Conservation (phyloP, 2,329 filamentous ascomycete species). For the Hymenoscyphus fructigenus region DNA sequence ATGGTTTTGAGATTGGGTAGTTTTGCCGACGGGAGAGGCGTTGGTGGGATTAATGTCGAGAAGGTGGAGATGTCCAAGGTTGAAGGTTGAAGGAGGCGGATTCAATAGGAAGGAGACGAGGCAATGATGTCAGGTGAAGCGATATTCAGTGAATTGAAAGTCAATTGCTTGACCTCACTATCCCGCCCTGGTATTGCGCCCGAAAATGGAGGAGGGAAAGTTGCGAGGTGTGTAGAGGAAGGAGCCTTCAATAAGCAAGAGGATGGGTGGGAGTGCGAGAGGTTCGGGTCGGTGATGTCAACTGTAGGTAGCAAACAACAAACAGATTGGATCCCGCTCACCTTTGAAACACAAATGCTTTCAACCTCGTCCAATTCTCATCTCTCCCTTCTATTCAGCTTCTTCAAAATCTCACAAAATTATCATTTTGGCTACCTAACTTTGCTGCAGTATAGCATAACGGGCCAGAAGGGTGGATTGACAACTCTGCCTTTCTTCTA, state of each 20-base stretch:
- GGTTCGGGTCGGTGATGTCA: neutral
- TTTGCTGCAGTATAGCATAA: no score
- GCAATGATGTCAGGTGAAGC: neutral
- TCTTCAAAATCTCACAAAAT: no score
- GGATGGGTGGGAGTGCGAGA: neutral
- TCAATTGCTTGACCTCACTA: neutral
- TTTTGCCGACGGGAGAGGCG: neutral
- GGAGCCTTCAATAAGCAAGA: neutral
- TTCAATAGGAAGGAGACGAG: neutral
- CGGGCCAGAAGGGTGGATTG: no score
- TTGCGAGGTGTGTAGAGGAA: neutral
- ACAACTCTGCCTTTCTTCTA: no score
- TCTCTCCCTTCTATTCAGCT: no score
- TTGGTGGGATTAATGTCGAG: neutral
- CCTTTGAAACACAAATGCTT: no score
- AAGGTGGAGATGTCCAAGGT: neutral
- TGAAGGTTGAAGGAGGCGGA: neutral
- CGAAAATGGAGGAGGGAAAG: neutral
- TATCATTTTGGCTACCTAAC: no score
- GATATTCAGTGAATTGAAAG: neutral
- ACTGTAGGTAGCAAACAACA: constrained; percentile 1
- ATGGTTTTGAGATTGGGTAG: neutral
- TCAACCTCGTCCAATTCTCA: no score
- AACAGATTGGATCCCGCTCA: neutral
- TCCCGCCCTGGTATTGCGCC: neutral